These are phyloP conservation scores for Fusarium sp. DNA, from an alignment of 2,329 filamentous ascomycete species.

Conservation along the genomic window DNA sequence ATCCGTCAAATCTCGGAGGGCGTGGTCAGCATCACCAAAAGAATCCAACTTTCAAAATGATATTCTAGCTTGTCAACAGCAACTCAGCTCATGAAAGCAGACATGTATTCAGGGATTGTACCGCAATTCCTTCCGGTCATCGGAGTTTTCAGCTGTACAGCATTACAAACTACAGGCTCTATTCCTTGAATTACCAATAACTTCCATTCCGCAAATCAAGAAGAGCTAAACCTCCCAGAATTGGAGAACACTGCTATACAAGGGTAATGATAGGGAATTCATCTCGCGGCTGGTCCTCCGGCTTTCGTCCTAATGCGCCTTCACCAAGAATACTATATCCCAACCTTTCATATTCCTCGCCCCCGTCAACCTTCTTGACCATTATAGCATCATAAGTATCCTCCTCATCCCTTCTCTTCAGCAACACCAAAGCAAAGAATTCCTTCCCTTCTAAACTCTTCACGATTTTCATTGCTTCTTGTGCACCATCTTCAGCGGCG, in stretches of 20 bases:
- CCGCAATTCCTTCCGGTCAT: too few relatives aligned
- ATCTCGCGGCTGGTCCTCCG: not conserved
- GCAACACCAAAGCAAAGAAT: not conserved
- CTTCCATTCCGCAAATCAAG: too few relatives aligned
- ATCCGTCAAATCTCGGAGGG: too few relatives aligned
- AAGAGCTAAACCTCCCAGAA: too few relatives aligned
- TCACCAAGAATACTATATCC: not conserved
- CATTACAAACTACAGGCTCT: too few relatives aligned
- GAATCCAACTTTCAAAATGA: too few relatives aligned
- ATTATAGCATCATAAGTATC: not conserved
- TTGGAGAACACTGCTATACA: not conserved
- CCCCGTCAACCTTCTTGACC: not conserved
- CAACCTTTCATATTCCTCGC: constrained; percentile 1
- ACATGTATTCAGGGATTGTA: too few relatives aligned
- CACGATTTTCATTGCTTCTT: not conserved
- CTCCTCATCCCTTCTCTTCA: not conserved
- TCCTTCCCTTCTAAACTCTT: not conserved
- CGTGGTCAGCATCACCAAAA: too few relatives aligned
- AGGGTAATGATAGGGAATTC: not conserved
- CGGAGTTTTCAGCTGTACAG: too few relatives aligned
- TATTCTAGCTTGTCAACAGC: too few relatives aligned
- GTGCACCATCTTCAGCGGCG: not conserved
- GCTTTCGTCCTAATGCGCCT: not conserved
- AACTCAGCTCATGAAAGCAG: too few relatives aligned
- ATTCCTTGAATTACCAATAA: too few relatives aligned